Conservation (phyloP, 1,284 basidiomycete genomes). For the Marasmius tenuissimus region DNA sequence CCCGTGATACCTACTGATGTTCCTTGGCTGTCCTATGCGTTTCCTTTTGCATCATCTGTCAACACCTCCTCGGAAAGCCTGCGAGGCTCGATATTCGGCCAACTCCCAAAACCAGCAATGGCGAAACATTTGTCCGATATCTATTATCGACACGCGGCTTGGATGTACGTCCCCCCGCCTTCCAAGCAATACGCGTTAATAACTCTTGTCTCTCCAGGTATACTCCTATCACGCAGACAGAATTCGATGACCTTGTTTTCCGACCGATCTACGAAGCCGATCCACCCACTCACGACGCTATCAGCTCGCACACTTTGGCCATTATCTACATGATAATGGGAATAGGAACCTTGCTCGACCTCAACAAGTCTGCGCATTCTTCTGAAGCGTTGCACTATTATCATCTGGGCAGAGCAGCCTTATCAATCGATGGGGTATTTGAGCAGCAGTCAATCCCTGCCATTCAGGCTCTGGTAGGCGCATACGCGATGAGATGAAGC, state of each 20-base stretch:
- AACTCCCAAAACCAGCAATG: conserved; percentile 43
- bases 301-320: conserved; percentile 46
- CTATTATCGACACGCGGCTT: conserved; percentile 66
- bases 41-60: conserved; percentile 52
- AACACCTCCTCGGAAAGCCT: conserved; percentile 42
- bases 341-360: conserved; percentile 47
- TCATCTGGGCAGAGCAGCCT: conserved; percentile 57
- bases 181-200: conserved; percentile 10
- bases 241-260: conserved; percentile 54
- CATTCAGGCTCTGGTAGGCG: conserved; percentile 61
- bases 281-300: conserved; percentile 35
- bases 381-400: conserved; percentile 55
- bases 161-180: conserved; percentile 52
- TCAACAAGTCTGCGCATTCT: conserved; percentile 48
- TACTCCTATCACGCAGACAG: conserved; percentile 54
- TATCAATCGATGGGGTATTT: conserved; percentile 60
- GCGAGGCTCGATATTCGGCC: conserved; percentile 41
- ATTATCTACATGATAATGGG: conserved; percentile 47
- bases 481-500: neutral
- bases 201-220: conserved; percentile 43
- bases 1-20: conserved; percentile 47
- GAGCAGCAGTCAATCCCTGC: conserved; percentile 62
- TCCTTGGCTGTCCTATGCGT: conserved; percentile 58
- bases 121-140: conserved; percentile 46
- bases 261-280: conserved; percentile 50